Evolutionary conservation across 2,329 filamentous ascomycete genomes (phyloP), one percentile per base, ranked within the genome.

Genomic region (Colletotrichum sp.): DNA sequence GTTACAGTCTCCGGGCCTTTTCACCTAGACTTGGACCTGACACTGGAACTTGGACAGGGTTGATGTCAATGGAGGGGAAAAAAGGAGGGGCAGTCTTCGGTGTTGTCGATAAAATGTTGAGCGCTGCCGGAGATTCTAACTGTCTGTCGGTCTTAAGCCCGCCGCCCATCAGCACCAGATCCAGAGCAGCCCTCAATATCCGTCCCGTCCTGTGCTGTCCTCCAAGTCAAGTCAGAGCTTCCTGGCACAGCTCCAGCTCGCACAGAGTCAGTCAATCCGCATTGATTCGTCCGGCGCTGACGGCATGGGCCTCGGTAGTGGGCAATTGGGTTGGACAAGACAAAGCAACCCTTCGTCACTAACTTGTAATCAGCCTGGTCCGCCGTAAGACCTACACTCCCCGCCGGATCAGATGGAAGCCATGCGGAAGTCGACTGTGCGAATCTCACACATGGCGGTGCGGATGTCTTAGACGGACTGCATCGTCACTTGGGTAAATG

Each of bases 31-130:
- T 63, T 70, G 43, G 10, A 66, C 30, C 43, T 43, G 64, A 30
- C n/a, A 59, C 28, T n/a, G 57, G 52, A 60, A 69, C 64, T 69
- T 74, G 70, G 72, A 74, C 74, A 76, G 70, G 74, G 74, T 73
- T 76, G 74, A 76, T 76, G 74, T 74, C 74, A 76, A 76, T 73
- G 71, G 70, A 76, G 70, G 70, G 74, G 70, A 28, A 43, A 28
- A 63, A 66, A 63, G 39, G 68, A 72, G 74, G 70, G 70, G 59
- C 69, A 67, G 24, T 68, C 28, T 66, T 75, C 64, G 64, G 73
- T 73, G 57, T 73, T 68, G 70, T 75, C 48, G 73, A 75, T 39
- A 67, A 75, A 75, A 60, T 75, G 64, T 69, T 68, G 73, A 74
- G 70, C 43, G 39, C 70, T 68, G 32, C 43, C 59, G 70, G 70